phyloP scores from a whole-genome alignment of 2,329 filamentous ascomycete genomes.

The Fusarium musae region DNA sequence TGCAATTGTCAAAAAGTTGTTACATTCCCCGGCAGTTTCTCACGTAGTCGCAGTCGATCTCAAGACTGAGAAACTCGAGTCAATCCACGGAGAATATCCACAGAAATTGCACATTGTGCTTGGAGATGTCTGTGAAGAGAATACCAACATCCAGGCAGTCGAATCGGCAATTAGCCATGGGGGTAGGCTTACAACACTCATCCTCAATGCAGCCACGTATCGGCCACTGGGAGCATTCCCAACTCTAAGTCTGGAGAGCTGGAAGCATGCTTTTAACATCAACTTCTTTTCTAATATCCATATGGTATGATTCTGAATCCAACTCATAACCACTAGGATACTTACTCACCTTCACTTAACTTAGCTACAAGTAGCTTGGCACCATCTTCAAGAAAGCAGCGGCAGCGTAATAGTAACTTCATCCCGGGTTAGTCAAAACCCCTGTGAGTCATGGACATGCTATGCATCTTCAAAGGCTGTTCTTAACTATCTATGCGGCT shows the following conservation, averaged over 20 bases:
- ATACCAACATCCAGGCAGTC: not conserved
- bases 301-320: not conserved
- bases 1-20: not conserved
- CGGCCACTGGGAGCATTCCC: not conserved
- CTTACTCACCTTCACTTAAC: not conserved
- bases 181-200: not conserved
- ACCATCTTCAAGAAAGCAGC: not conserved
- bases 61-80: not conserved
- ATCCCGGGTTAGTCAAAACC: not conserved
- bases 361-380: not conserved
- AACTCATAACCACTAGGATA: not conserved
- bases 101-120: not conserved
- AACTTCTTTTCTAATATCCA: not conserved
- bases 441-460: not conserved
- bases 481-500: not conserved
- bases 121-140: not conserved
- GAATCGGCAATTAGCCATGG: not conserved
- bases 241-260: not conserved
- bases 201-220: not conserved
- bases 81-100: not conserved
- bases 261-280: not conserved
- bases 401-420: not conserved
- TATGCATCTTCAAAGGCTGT: not conserved
- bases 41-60: not conserved
- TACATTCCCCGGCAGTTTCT: not conserved